Evolutionary conservation across 257 asterid genomes (phyloP).

Genomic region (Primulina eburnea): DNA sequence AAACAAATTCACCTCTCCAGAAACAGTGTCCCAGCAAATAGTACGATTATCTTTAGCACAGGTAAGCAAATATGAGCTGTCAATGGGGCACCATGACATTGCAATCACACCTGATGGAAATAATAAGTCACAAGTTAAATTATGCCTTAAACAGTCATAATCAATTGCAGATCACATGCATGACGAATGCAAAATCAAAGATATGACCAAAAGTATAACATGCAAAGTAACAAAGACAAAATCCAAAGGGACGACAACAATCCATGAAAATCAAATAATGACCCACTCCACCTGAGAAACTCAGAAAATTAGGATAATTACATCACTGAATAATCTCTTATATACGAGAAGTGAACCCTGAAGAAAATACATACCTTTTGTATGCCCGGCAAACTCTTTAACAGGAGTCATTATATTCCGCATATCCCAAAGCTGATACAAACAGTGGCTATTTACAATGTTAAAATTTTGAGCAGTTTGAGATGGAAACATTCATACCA

Average conservation of each 20-base stretch:
- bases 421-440: slow-evolving; percentile 93
- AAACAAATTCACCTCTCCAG: slow-evolving; percentile 69
- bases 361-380: slow-evolving; percentile 58
- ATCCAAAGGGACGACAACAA: not conserved
- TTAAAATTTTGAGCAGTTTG: slow-evolving; percentile 15
- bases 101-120: slow-evolving; percentile 80
- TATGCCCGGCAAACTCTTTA: slow-evolving; percentile 91
- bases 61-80: slow-evolving; percentile 90
- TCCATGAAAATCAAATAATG: slow-evolving; percentile 4
- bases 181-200: not conserved
- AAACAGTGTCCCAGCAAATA: slow-evolving; percentile 88
- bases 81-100: slow-evolving; percentile 98
- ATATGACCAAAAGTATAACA: not conserved
- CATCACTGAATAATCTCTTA: slow-evolving; percentile 5
- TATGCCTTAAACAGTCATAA: slow-evolving; percentile 4
- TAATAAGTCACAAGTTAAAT: slow-evolving; percentile 8
- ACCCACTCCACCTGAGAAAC: slow-evolving; percentile 5
- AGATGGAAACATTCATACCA: slow-evolving; percentile 9
- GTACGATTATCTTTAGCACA: slow-evolving; percentile 98
- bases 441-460: slow-evolving; percentile 27
- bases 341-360: slow-evolving; percentile 11
- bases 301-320: slow-evolving; percentile 8
- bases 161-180: not conserved
- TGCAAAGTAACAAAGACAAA: not conserved
- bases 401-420: slow-evolving; percentile 83